Percentiles rank a stretch among this genome's conserved stretches.
phyloP scores from a whole-genome alignment of 2,329 filamentous ascomycete genomes.

The Aureobasidium vineae region DNA sequence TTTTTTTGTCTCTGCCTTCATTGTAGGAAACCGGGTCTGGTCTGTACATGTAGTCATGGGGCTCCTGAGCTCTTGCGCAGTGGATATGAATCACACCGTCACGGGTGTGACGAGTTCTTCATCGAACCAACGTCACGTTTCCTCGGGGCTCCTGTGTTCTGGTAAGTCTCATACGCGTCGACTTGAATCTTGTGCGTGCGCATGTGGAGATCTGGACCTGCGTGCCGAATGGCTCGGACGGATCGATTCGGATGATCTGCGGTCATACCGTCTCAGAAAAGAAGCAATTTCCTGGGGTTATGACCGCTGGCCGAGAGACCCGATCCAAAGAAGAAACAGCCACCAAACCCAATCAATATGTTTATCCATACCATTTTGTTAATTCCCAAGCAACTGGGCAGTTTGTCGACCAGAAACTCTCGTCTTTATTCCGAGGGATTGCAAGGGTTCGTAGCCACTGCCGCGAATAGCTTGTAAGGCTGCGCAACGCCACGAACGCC shows the following conservation, averaged over 20 bases:
- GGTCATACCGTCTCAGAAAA: not conserved
- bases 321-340: not conserved
- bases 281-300: constrained; percentile 14
- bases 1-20: not conserved
- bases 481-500: not conserved
- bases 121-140: not conserved
- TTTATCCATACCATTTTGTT: constrained; percentile 8
- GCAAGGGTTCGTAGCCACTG: not conserved
- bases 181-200: not conserved
- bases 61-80: not conserved
- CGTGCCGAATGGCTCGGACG: not conserved
- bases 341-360: constrained; percentile 2
- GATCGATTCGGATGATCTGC: constrained; percentile 11
- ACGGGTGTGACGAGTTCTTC: not conserved
- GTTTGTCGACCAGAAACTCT: too few species aligned
- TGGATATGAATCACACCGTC: not conserved
- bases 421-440: not conserved
- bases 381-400: constrained; percentile 2
- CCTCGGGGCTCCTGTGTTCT: not conserved
- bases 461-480: constrained; percentile 8
- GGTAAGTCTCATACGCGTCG: not conserved
- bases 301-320: not conserved
- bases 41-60: constrained; percentile 23
- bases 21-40: not conserved
- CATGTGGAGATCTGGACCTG: not conserved